Evolutionary conservation across 1,284 basidiomycete genomes (phyloP).

Genomic region (Austroboletus novae-zelandiae): DNA sequence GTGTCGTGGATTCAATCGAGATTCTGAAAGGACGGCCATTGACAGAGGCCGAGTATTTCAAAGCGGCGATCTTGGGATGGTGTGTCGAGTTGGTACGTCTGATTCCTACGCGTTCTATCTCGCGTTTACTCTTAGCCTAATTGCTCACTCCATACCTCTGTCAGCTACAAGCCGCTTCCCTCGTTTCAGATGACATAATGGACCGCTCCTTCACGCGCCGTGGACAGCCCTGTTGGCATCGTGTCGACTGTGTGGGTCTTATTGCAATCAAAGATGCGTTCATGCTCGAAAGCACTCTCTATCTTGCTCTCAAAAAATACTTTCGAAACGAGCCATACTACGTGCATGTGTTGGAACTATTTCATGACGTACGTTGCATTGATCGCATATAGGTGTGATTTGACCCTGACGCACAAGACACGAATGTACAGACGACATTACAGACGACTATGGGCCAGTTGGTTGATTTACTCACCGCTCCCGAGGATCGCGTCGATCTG

Average conservation of each 20-base stretch:
- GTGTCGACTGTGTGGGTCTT: slow-evolving; percentile 69
- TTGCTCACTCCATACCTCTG: too few relatives aligned
- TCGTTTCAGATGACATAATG: slow-evolving; percentile 99
- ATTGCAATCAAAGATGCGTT: slow-evolving; percentile 97
- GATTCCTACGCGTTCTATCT: neutral
- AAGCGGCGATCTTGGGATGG: slow-evolving; percentile 93
- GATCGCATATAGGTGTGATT: too few relatives aligned
- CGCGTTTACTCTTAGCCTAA: too few relatives aligned
- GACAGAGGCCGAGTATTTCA: slow-evolving; percentile 83
- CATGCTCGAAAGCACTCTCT: slow-evolving; percentile 96
- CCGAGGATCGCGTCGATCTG: slow-evolving; percentile 87
- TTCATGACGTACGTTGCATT: slow-evolving; percentile 58
- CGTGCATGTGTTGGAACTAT: slow-evolving; percentile 85
- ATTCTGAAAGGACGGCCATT: slow-evolving; percentile 76
- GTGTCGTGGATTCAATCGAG: slow-evolving; percentile 91
- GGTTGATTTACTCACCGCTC: slow-evolving; percentile 93
- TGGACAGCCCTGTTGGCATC: slow-evolving; percentile 99
- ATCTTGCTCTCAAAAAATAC: slow-evolving; percentile 85
- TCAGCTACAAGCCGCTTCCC: slow-evolving; percentile 96
- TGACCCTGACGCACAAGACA: too few relatives aligned
- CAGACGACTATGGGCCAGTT: slow-evolving; percentile 97
- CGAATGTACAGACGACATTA: slow-evolving; percentile 64
- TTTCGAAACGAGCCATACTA: slow-evolving; percentile 86
- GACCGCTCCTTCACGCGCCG: slow-evolving; percentile 91
- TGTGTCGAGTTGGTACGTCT: slow-evolving; percentile 80